Evolutionary conservation across 768 basidiomycete genomes (phyloP), one percentile per base, ranked within the genome.

Genomic region (Guyanaporus albipodus): DNA sequence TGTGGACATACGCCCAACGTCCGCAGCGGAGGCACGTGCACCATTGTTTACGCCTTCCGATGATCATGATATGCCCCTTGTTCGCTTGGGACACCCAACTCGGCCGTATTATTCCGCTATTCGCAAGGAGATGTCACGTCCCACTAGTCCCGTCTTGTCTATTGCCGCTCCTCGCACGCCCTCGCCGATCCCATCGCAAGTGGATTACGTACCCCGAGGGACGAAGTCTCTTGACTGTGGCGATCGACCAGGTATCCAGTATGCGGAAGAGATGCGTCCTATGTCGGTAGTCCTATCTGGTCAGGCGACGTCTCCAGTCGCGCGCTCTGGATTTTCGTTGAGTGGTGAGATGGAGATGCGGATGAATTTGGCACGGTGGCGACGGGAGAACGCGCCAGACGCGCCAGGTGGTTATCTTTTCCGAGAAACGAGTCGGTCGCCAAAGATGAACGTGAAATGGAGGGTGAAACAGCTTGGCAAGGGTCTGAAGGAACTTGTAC

Each of bases 321-420:
- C 50, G 4, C 22, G 54, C 28, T 58, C 62, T 12, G 79, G 79
- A 12, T 80, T 70, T 58, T 82, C 80, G 45, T 66, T 82, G 53
- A 82, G 78, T 43, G 80, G 80, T 10, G 77, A 81, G 62, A 77
- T 75, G 44, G 80, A 82, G 58, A 51, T 80, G 63, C 68, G 73
- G 53, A 80, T 80, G 77, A 73, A 75, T 2, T 60, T 80, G 28
- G 78, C 78, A 8, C 61, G 62, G 50, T 63, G 68, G 56, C 57
- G 61, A 42, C 58, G 42, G 37, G 63, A 64, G 37, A 49, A 68
- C 33, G 60, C 61, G 19, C 64, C 60, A 2, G 53, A 62, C 42
- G 58, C 62, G 35, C 64, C 66, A 1, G 62, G 66, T 27, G 58
- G 51, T 10, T 68, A 64, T 43, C 60, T 52, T 9, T 68, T 68